Conservation (phyloP, 2,329 filamentous ascomycete genomes). For the Venturia pyrina region DNA sequence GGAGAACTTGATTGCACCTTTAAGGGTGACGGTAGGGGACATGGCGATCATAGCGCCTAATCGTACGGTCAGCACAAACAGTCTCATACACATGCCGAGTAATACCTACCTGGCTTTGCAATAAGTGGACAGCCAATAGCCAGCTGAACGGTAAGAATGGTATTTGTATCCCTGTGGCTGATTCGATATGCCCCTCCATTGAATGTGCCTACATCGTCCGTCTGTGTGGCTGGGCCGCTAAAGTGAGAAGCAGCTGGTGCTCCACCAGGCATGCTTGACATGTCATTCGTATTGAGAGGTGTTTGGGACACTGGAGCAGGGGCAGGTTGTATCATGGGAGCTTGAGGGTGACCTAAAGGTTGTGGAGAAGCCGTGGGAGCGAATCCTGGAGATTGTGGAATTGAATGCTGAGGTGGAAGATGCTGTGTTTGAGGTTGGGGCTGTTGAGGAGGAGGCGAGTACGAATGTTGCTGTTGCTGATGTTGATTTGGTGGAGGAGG, state of each 20-base stretch:
- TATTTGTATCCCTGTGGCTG: conserved; percentile 85
- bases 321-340: conserved; percentile 19
- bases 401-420: conserved; percentile 6
- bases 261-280: conserved; percentile 24
- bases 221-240: conserved; percentile 48
- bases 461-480: conserved; percentile 20
- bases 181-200: conserved; percentile 93
- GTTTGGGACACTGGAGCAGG: conserved; percentile 19
- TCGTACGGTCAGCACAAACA: conserved; percentile 7
- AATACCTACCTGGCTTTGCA: conserved; percentile 58
- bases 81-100: neutral
- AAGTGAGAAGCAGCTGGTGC: conserved; percentile 47
- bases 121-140: conserved; percentile 78
- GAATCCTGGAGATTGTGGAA: neutral
- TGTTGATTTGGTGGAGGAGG: conserved; percentile 17
- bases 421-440: neutral
- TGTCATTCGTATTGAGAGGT: conserved; percentile 22
- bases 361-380: conserved; percentile 15
- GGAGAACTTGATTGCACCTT: conserved; percentile 73
- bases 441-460: conserved; percentile 22
- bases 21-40: conserved; percentile 77
- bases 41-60: conserved; percentile 85
- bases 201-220: conserved; percentile 90
- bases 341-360: conserved; percentile 12
- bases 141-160: conserved; percentile 77